These are phyloP conservation scores for Scedosporium apiospermum DNA, from an alignment of 2,329 filamentous ascomycete genomes.

Conservation along the genomic window DNA sequence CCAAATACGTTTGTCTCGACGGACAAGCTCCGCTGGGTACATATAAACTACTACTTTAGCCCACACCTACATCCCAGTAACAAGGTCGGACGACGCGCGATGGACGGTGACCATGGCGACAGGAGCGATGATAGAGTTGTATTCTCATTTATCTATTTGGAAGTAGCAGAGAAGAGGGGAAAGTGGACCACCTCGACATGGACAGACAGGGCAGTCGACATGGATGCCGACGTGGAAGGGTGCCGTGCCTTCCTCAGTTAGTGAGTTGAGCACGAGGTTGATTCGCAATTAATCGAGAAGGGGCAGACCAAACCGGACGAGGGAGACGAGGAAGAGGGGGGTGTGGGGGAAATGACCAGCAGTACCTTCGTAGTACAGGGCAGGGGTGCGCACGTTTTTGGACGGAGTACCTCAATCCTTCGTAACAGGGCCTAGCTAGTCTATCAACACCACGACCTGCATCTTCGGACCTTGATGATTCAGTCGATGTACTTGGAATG, in stretches of 20 bases:
- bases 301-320: background rate
- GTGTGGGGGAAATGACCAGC: background rate
- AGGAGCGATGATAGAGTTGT: background rate
- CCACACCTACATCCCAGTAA: background rate
- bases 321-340: background rate
- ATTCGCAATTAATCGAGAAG: background rate
- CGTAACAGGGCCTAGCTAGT: no score
- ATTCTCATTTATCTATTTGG: constrained; percentile 1
- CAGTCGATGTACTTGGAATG: no score
- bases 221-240: background rate
- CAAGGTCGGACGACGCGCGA: background rate
- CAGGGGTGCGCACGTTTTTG: background rate
- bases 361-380: no score
- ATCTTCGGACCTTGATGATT: no score
- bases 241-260: background rate
- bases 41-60: background rate
- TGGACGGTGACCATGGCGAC: background rate
- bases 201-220: background rate
- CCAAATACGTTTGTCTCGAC: background rate
- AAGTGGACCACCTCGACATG: background rate
- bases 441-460: no score
- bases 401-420: background rate
- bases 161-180: background rate
- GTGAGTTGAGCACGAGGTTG: background rate
- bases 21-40: background rate